Conservation (phyloP, 257 asterid species). For the Cinchona pubescens region DNA sequence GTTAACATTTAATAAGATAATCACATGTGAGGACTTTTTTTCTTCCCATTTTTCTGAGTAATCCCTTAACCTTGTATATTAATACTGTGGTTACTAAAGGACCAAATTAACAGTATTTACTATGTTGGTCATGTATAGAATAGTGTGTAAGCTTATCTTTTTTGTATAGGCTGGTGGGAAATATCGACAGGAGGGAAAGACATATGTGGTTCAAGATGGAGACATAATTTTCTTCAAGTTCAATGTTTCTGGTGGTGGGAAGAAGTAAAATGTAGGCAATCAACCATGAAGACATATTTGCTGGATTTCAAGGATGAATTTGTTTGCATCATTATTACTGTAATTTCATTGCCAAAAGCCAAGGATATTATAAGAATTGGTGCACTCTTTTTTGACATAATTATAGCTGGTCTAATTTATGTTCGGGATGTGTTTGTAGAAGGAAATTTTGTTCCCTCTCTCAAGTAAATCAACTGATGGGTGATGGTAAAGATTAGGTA, state of each 20-base stretch:
- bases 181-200: conserved; percentile 96
- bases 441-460: background rate
- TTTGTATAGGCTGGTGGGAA: conserved; percentile 77
- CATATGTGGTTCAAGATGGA: conserved; percentile 89
- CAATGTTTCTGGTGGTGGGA: conserved; percentile 95
- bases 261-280: conserved; percentile 53
- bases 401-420: background rate
- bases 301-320: background rate
- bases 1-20: no score
- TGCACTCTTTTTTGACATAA: background rate
- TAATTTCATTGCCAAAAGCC: background rate
- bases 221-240: conserved; percentile 95
- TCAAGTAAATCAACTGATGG: background rate
- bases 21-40: no score
- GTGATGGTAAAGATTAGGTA: background rate
- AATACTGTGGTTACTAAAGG: no score
- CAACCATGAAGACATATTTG: background rate
- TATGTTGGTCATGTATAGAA: background rate
- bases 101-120: no score
- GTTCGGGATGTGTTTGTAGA: background rate
- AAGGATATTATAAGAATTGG: background rate
- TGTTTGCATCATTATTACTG: background rate
- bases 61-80: no score
- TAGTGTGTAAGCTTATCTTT: background rate
- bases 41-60: no score